Evolutionary conservation across 208 protist species (phyloP), one percentile per base, ranked within the genome.

Genomic region (Wallacemonas sp.): DNA sequence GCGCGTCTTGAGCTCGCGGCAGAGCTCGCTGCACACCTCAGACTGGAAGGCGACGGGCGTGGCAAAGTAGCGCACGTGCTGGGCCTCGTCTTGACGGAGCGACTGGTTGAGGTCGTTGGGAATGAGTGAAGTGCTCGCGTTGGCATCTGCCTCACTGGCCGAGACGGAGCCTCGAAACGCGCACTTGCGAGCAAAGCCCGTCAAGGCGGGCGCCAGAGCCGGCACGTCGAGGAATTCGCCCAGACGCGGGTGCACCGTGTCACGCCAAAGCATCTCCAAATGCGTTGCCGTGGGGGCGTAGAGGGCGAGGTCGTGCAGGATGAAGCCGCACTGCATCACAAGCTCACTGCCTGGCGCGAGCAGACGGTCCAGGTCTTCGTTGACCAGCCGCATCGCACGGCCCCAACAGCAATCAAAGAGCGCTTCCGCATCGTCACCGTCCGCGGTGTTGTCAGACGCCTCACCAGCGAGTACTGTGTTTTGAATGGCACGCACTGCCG

Each of bases 251-350:
- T 67, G 8, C 22, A 96, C 31, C 21, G 90, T 34, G 24, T 71
- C 59, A 22, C 70, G 63, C 86, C 84, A 96, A 14, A 96, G 66
- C 68, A 80, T 69, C 47, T 71, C 60, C 26, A 96, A 77, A 46
- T 93, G 84, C 36, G 77, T 45, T 11, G 77, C 75, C 9, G 86
- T 85, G 9, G 88, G 88, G 11, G 86, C 78, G 72, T 84, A 94
- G 30, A 90, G 73, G n/a, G 79, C 83, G 11, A 96, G 69, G 59
- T 93, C 88, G 28, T 94, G 91, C 59, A 96, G 67, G 11, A 90
- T 77, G 61, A 86, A 93, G 26, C 62, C 69, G 31, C 66, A 45
- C 31, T 82, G 79, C 17, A 72, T 69, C 6, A 86, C 27, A 6
- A 66, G 70, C 11, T 85, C 77, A 27, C 73, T 81, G 31, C 75